Evolutionary conservation across 2,329 filamentous ascomycete species (phyloP).

Genomic region (Byssoonygena ceratinophila): DNA sequence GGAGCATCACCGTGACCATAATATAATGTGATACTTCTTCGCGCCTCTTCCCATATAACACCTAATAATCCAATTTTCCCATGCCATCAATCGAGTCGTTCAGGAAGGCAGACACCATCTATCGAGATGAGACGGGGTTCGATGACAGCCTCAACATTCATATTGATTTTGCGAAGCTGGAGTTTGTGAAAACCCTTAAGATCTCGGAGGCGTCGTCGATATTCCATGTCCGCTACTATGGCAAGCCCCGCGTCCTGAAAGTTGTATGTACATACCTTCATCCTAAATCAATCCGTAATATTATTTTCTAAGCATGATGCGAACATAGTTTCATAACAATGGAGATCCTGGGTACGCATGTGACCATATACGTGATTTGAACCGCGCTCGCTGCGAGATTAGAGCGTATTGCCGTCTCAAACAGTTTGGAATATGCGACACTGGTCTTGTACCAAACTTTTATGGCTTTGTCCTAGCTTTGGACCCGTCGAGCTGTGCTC

Average conservation of each 20-base stretch:
- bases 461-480: background rate
- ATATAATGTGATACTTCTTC: too few relatives aligned
- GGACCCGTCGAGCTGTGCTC: background rate
- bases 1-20: too few relatives aligned
- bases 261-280: conserved; percentile 9
- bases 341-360: conserved; percentile 8
- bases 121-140: conserved; percentile 12
- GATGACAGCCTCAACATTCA: conserved; percentile 13
- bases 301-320: conserved; percentile 3
- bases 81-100: too few relatives aligned
- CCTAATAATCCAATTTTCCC: too few relatives aligned
- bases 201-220: conserved; percentile 14
- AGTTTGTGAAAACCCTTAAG: conserved; percentile 12
- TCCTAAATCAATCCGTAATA: background rate
- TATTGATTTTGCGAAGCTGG: conserved; percentile 11
- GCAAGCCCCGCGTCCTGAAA: conserved; percentile 11
- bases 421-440: conserved; percentile 12
- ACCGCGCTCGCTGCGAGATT: conserved; percentile 9
- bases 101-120: conserved; percentile 11
- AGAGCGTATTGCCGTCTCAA: conserved; percentile 13
- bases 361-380: conserved; percentile 10
- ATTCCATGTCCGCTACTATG: conserved; percentile 14
- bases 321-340: conserved; percentile 12
- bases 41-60: too few relatives aligned
- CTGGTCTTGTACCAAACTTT: conserved; percentile 6